Base-by-base conservation (phyloP, 345 rosid genomes). In the Linum lewisii region DNA sequence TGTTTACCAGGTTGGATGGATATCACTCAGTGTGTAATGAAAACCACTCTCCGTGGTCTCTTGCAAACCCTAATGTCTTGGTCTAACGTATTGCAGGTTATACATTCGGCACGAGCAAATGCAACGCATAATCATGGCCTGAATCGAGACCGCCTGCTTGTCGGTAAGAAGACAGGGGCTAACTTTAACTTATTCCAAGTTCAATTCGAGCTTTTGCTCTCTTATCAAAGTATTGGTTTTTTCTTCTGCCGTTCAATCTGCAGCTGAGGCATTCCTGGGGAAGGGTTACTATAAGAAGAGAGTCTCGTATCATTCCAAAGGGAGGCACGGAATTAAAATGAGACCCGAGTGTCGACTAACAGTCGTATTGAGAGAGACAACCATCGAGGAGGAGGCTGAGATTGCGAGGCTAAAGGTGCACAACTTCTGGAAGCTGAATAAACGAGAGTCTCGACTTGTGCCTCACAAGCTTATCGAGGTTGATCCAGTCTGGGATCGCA, bases 261-360 rank as follows among this genome's bases (percentile, higher is more conserved):
- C 71, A 93, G 97, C 95, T 14, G 97, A 93, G 78, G 97, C 95
- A 34, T 93, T 83, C 85, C 81, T 93, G 7, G 95, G 95, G 19
- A 87, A 93, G 78, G 95, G 97, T 24, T 72, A 78, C 20, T 82
- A 53, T 60, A 57, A 76, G 80, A 93, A 93, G 75, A 80, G 91
- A 67, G 29, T 82, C 55, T 66, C 76, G 22, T 78, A 74, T 68
- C 95, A 93, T 75, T 72, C 77, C 0, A 91, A 76, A 75, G 92
- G 97, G 54, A 76, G 68, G 65, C 21, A 57, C 19, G 90, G 99
- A 60, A 15, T 93, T 15, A 87, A 49, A 71, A 60, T 65, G 52
- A 81, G 81, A 71, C 88, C 90, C 0, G 83, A 77, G 64, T 83
- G 91, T 61, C 91, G 95, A 6, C 72, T 93, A 54, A 89, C 97